Evolutionary conservation across 345 rosid genomes (phyloP).

Genomic region (Arabidopsis arenosa): DNA sequence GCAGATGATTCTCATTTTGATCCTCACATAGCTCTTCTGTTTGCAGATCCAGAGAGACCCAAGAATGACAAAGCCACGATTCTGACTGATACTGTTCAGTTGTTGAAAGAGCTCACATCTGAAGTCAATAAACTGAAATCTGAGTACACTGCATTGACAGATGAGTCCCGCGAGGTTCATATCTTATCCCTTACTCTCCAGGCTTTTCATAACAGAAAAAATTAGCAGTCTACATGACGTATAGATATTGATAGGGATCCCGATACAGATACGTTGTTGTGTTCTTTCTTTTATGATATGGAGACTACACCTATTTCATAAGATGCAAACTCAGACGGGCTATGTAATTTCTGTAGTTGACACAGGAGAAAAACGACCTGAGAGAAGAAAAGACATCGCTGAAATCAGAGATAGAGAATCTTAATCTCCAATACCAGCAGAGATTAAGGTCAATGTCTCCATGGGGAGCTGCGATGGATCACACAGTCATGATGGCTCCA

Average conservation of each 20-base stretch:
- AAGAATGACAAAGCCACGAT: constrained; percentile 90
- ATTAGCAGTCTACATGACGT: constrained; percentile 2
- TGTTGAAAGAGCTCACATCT: constrained; percentile 82
- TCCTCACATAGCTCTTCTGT: constrained; percentile 5
- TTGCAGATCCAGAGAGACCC: constrained; percentile 86
- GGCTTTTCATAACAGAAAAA: neutral
- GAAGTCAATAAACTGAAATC: constrained; percentile 78
- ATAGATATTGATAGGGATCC: neutral
- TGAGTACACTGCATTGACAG: constrained; percentile 64
- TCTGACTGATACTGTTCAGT: constrained; percentile 74
- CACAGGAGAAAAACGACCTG: constrained; percentile 85
- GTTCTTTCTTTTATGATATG: neutral
- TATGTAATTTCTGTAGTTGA: constrained; percentile 54
- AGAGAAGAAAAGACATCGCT: constrained; percentile 86
- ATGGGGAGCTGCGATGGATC: constrained; percentile 73
- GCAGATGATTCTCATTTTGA: constrained; percentile 3
- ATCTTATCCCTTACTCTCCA: constrained; percentile 2
- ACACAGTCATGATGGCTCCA: constrained; percentile 75
- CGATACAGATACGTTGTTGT: neutral
- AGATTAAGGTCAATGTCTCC: constrained; percentile 66
- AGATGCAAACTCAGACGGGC: neutral
- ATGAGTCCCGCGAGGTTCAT: constrained; percentile 87
- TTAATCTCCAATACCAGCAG: constrained; percentile 79
- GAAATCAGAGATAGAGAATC: constrained; percentile 74
- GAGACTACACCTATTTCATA: neutral